Evolutionary conservation across 2,329 filamentous ascomycete genomes (phyloP).

Genomic region (Trichoderma sp.): DNA sequence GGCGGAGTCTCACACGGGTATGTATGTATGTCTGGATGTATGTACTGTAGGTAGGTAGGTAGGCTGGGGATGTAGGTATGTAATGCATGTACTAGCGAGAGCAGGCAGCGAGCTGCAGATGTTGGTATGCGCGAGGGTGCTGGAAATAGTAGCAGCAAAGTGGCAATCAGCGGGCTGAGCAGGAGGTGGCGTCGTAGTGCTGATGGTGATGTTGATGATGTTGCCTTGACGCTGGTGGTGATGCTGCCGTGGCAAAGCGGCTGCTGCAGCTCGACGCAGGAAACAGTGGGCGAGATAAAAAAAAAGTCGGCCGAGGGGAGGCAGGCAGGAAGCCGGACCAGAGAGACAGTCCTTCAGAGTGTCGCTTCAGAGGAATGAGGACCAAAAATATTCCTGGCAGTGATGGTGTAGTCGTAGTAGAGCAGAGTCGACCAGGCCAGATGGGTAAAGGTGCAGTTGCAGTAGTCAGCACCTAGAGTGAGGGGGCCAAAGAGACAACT

Average conservation of each 20-base stretch:
- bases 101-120: not conserved
- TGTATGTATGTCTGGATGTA: too few relatives aligned
- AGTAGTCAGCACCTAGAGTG: too few relatives aligned
- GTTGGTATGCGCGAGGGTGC: not conserved
- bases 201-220: not conserved
- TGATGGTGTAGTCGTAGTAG: slow-evolving; percentile 16
- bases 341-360: not conserved
- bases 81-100: not conserved
- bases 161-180: not conserved
- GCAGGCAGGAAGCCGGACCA: too few relatives aligned
- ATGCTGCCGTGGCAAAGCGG: slow-evolving; percentile 5
- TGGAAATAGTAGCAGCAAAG: slow-evolving; percentile 17
- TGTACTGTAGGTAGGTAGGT: too few relatives aligned
- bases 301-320: too few relatives aligned
- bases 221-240: not conserved
- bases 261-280: not conserved
- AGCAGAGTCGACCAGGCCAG: too few relatives aligned
- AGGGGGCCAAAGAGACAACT: too few relatives aligned
- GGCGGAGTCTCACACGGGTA: slow-evolving; percentile 19
- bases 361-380: not conserved
- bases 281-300: too few relatives aligned
- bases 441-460: too few relatives aligned
- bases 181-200: not conserved
- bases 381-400: not conserved
- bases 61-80: too few relatives aligned